Conservation (phyloP, 495 filamentous ascomycete species). For the Aspergillus funiculosus region DNA sequence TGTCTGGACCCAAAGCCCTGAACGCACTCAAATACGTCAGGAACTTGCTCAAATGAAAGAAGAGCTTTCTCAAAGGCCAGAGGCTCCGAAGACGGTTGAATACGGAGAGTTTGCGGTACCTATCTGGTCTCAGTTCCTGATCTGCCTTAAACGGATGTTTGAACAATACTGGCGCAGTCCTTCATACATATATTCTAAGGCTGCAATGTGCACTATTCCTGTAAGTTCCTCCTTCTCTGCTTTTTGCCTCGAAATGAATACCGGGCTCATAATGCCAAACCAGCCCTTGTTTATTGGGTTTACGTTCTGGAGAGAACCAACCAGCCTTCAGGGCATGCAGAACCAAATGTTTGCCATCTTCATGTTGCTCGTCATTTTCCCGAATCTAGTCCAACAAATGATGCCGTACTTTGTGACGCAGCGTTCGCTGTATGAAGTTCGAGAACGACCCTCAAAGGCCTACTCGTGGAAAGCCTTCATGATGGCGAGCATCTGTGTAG, state of each 20-base stretch:
- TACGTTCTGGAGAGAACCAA: constrained; percentile 70
- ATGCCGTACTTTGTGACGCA: constrained; percentile 81
- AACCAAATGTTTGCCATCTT: constrained; percentile 88
- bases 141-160: constrained; percentile 59
- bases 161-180: constrained; percentile 89
- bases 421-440: constrained; percentile 74
- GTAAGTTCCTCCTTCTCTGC: constrained; percentile 17
- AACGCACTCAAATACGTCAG: constrained; percentile 55
- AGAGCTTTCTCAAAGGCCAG: constrained; percentile 42
- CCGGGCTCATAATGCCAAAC: too few species aligned
- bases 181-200: constrained; percentile 75
- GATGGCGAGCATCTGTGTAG: constrained; percentile 67
- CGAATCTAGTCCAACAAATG: constrained; percentile 70
- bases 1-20: constrained; percentile 66
- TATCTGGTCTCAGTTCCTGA: constrained; percentile 40
- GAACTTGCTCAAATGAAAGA: constrained; percentile 63
- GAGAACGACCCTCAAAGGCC: constrained; percentile 77
- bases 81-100: constrained; percentile 26
- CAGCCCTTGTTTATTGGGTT: constrained; percentile 81
- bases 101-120: constrained; percentile 50
- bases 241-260: background rate
- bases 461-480: constrained; percentile 83
- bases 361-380: constrained; percentile 72
- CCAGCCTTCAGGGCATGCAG: constrained; percentile 70
- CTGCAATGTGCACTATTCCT: constrained; percentile 44